Evolutionary conservation across 768 basidiomycete genomes (phyloP).

Genomic region (Termitomyces sp.): DNA sequence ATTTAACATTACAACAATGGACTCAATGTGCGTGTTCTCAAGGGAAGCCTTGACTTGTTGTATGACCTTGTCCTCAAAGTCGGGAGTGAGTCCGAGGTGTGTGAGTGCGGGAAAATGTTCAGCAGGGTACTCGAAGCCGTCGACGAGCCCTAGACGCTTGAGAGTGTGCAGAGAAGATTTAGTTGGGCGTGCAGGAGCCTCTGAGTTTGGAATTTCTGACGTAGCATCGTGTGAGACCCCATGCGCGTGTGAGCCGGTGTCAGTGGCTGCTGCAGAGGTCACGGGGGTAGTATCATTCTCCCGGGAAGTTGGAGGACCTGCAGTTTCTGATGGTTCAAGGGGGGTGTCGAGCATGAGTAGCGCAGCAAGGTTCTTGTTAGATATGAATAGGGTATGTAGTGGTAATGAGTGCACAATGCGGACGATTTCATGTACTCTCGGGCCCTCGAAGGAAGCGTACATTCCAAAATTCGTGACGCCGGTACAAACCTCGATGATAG

Average conservation of each 20-base stretch:
- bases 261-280: not conserved
- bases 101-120: slow-evolving; percentile 16
- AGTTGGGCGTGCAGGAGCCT: not conserved
- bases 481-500: slow-evolving; percentile 12
- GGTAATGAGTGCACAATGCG: slow-evolving; percentile 5
- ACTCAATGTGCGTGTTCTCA: slow-evolving; percentile 9
- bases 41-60: slow-evolving; percentile 10
- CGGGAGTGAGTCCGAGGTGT: slow-evolving; percentile 14
- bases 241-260: not conserved
- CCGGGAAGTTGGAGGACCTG: not conserved
- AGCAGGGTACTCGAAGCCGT: slow-evolving; percentile 11
- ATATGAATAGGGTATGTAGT: slow-evolving; percentile 15
- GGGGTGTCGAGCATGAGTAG: slow-evolving; percentile 1
- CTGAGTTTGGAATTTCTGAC: not conserved
- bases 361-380: slow-evolving; percentile 3
- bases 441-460: slow-evolving; percentile 11
- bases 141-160: slow-evolving; percentile 10
- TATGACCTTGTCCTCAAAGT: slow-evolving; percentile 6
- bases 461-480: slow-evolving; percentile 19
- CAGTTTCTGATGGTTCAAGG: not conserved
- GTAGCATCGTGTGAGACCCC: not conserved
- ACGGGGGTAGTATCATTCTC: not conserved
- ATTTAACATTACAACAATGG: slow-evolving; percentile 17
- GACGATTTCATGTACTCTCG: slow-evolving; percentile 5
- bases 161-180: slow-evolving; percentile 10